Evolutionary conservation across 2,329 filamentous ascomycete genomes (phyloP).

Genomic region (Botrytis deweyae): DNA sequence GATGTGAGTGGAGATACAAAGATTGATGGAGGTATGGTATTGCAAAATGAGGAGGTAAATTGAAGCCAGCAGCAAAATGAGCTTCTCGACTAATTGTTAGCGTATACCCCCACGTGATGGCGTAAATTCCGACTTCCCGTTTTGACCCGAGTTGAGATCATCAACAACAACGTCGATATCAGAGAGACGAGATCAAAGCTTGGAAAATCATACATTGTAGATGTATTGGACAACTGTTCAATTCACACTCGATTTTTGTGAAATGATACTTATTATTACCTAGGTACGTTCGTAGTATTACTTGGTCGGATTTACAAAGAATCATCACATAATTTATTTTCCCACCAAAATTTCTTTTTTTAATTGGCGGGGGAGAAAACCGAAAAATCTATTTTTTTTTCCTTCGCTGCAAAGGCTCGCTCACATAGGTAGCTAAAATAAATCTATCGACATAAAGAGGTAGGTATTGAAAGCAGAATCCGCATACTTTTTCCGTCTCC

Average conservation of each 20-base stretch:
- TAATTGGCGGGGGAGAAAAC: neutral
- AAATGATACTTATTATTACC: neutral
- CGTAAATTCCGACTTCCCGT: conserved; percentile 13
- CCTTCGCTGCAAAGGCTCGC: conserved; percentile 6
- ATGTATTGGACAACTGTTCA: neutral
- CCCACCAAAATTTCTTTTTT: neutral
- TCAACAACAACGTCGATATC: conserved; percentile 1
- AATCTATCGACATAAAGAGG: conserved; percentile 8
- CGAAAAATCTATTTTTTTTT: neutral
- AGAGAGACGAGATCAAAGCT: neutral
- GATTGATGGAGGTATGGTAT: conserved; percentile 44
- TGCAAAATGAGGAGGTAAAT: conserved; percentile 22
- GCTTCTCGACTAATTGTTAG: conserved; percentile 41
- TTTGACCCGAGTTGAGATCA: conserved; percentile 19
- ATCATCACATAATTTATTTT: neutral
- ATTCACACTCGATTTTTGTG: neutral
- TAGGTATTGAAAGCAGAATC: neutral
- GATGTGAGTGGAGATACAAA: conserved; percentile 57
- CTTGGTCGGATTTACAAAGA: neutral
- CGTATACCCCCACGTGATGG: conserved; percentile 23
- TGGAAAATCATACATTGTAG: neutral
- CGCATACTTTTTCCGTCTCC: neutral
- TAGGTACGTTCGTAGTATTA: neutral
- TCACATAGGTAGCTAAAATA: neutral
- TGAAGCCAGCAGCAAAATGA: conserved; percentile 28